Evolutionary conservation across 2,329 filamentous ascomycete genomes (phyloP).

Genomic region (Incumbomyces lentus): DNA sequence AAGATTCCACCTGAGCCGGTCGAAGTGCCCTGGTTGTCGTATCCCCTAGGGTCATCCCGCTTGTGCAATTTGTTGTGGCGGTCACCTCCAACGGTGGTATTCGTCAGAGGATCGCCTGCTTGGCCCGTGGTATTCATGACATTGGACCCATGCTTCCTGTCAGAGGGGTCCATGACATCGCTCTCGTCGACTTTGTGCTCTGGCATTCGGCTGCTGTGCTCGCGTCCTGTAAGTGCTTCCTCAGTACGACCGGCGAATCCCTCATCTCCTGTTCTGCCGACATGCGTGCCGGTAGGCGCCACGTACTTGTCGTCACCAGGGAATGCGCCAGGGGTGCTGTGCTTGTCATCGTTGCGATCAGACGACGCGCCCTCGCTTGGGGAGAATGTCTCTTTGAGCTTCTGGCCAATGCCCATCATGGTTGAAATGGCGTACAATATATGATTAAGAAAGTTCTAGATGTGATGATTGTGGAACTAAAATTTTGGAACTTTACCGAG

Average conservation of each 20-base stretch:
- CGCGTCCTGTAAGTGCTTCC: neutral
- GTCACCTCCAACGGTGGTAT: neutral
- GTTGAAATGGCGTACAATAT: no score
- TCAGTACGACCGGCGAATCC: neutral
- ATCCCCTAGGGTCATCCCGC: slow-evolving; percentile 1
- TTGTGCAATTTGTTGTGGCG: slow-evolving; percentile 5
- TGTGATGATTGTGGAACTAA: no score
- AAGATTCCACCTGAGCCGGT: no score
- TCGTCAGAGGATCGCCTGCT: neutral
- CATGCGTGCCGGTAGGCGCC: slow-evolving; percentile 1
- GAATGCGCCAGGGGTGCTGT: neutral
- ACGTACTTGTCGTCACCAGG: neutral
- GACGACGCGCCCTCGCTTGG: no score
- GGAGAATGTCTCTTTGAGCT: slow-evolving; percentile 1
- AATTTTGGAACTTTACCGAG: no score
- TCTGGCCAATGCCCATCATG: neutral
- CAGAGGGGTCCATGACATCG: slow-evolving; percentile 6
- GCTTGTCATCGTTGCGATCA: neutral
- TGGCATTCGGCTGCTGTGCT: neutral
- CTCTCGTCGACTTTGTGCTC: neutral
- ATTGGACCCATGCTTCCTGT: neutral
- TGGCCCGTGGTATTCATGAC: neutral
- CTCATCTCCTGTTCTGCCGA: neutral
- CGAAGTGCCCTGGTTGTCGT: neutral
- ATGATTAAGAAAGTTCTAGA: no score